Conservation (phyloP, 192 early-diverging fungal species). For the Chytriomyces hyalinus region DNA sequence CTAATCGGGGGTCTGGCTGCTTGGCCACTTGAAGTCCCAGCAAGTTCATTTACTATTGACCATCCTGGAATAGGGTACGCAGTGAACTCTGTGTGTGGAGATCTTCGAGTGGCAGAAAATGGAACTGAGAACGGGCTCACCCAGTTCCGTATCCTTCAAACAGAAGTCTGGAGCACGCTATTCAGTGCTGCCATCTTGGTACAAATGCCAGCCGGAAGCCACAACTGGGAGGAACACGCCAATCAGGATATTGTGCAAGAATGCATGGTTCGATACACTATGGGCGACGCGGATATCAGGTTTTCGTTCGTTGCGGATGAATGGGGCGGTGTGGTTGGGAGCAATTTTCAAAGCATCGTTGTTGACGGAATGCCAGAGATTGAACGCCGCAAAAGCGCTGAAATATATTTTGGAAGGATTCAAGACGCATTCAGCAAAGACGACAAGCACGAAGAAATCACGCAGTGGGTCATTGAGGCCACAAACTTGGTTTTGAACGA, state of each 20-base stretch:
- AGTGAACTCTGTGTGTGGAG: constrained; percentile 3
- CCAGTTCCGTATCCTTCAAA: background rate
- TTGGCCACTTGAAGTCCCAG: background rate
- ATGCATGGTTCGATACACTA: background rate
- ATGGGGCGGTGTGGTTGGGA: background rate
- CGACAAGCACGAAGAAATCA: background rate
- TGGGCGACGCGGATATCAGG: background rate
- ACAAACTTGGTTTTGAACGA: background rate
- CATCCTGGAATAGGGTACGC: background rate
- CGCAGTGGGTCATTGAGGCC: background rate
- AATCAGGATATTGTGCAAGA: background rate
- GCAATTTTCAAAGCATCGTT: background rate
- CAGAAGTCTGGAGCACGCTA: constrained; percentile 8
- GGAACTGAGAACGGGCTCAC: background rate
- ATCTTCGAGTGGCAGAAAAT: background rate
- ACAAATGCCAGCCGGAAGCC: constrained; percentile 3
- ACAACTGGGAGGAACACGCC: constrained; percentile 3
- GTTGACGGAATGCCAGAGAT: background rate
- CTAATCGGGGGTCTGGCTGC: constrained; percentile 6
- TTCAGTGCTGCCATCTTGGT: background rate
- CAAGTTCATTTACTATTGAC: background rate
- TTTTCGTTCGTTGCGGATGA: constrained; percentile 16
- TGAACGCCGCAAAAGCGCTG: background rate
- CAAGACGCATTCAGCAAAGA: constrained; percentile 7
- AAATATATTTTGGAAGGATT: background rate